Base-by-base conservation (phyloP, 2,329 filamentous ascomycete genomes). In the Chrysoporthe cubensis region DNA sequence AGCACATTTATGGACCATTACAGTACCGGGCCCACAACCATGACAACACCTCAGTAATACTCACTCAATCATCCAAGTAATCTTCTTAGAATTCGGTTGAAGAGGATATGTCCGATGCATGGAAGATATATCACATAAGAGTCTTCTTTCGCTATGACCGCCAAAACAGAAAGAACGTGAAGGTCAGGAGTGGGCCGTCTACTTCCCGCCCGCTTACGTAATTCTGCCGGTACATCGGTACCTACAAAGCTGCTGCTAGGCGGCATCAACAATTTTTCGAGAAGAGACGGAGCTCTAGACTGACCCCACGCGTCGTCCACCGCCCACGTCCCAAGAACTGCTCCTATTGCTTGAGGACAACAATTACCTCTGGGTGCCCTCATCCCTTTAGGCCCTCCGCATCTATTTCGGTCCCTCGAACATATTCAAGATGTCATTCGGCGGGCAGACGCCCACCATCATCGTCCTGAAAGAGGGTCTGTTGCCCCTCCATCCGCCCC, bases 401-500 rank as follows among this genome's bases (percentile, higher is more conserved):
- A 21, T 18, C 40, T 60, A 60, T 42, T 16, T 16, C 57, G 3
- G 11, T 37, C 37, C 40, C 18, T 44, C 14, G 43, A 18, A 32
- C 43, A 32, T 61, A 9, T 69, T 72, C 78, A 85, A 76, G 74
- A 97, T 97, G 94, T 96, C 94, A 80, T 97, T 97, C 85, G 93
- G 93, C 84, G 94, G 94, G 79, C 95, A 97, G 83, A 96, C 95
- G 79, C 95, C 95, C 80, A 97, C 95, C 75, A 97, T 97, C 80
- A 93, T 98, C 82, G 94, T 98, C 85, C 89, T 98, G 78, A 96
- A 96, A 85, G 95, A 97, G 87, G 94, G 94, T 96, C 79, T 79
- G 90, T 86, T 74, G 70, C 74, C 73, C 75, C 69, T 73, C 71
- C 71, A 65, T 72, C 71, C 66, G 65, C 50, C 57, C 60, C 72